Percentiles rank a stretch among this genome's conserved stretches.
Evolutionary conservation across 1,284 basidiomycete genomes (phyloP).

Genomic region (Ganoderma sinense): DNA sequence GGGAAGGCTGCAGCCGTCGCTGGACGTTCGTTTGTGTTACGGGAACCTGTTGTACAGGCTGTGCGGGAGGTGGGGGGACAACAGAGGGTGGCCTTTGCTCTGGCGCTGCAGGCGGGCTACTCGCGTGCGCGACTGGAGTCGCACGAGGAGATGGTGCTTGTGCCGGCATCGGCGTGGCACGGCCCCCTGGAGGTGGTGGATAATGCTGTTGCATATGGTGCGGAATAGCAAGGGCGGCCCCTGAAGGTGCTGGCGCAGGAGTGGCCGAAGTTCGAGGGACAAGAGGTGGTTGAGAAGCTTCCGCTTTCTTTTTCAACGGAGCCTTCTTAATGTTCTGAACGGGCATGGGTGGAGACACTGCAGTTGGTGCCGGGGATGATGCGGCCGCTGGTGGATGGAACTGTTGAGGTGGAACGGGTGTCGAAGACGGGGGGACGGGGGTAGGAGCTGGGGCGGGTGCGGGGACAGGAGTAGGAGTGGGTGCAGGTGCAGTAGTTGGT

Average conservation of each 20-base stretch:
- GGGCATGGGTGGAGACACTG: slow-evolving; percentile 25
- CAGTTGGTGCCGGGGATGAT: slow-evolving; percentile 28
- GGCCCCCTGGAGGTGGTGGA: slow-evolving; percentile 20
- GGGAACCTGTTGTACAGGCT: slow-evolving; percentile 7
- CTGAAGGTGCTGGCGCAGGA: slow-evolving; percentile 23
- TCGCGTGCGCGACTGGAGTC: slow-evolving; percentile 24
- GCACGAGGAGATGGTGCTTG: slow-evolving; percentile 21
- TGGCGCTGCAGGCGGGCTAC: slow-evolving; percentile 22
- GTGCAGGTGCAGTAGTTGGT: slow-evolving; percentile 22
- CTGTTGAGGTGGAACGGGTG: slow-evolving; percentile 25
- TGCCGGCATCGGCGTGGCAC: slow-evolving; percentile 21
- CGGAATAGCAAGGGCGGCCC: slow-evolving; percentile 25
- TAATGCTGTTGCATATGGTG: slow-evolving; percentile 31
- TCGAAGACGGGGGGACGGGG: slow-evolving; percentile 26
- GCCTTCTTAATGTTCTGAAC: slow-evolving; percentile 25
- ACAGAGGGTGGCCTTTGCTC: slow-evolving; percentile 19
- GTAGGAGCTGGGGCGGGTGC: slow-evolving; percentile 24
- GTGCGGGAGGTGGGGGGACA: slow-evolving; percentile 11
- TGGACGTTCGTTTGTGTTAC: slow-evolving; percentile 9
- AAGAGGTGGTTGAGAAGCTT: slow-evolving; percentile 23
- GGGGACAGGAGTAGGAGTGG: slow-evolving; percentile 23
- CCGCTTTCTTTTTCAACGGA: slow-evolving; percentile 23
- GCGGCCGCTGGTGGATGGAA: slow-evolving; percentile 27
- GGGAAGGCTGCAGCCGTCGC: slow-evolving; percentile 15
- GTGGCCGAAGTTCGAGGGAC: slow-evolving; percentile 28